Evolutionary conservation across 169 alveolate species (phyloP).

Genomic region (Plasmodium fragile): DNA sequence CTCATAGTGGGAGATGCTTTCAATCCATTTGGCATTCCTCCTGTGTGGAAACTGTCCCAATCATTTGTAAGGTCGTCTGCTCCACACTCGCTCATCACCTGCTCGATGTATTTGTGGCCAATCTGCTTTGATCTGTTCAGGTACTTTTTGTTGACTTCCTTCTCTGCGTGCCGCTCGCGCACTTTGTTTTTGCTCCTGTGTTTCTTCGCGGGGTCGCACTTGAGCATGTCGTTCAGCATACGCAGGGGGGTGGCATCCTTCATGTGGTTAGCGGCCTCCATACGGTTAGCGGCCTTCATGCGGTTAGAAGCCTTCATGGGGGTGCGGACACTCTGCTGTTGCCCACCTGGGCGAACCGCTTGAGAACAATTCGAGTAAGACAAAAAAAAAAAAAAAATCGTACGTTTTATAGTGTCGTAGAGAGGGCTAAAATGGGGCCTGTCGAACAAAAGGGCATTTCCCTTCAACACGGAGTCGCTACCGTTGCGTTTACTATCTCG

Average conservation of each 20-base stretch:
- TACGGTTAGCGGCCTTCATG: neutral
- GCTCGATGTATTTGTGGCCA: constrained; percentile 36
- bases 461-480: neutral
- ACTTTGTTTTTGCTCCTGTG: neutral
- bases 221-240: constrained; percentile 4
- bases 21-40: neutral
- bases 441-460: neutral
- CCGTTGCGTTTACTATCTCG: neutral
- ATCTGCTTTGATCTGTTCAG: constrained; percentile 1
- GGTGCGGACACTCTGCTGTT: neutral
- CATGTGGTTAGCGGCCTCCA: neutral
- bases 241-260: neutral
- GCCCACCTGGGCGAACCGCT: neutral
- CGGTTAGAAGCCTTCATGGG: neutral
- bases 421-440: neutral
- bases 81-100: constrained; percentile 17
- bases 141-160: constrained; percentile 12
- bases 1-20: neutral
- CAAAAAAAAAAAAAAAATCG: neutral
- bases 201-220: neutral
- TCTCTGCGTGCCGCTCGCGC: neutral
- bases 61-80: neutral
- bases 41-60: neutral
- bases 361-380: neutral
- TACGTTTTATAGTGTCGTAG: neutral